These are phyloP conservation scores for Fusarium sp. DNA, from an alignment of 2,329 filamentous ascomycete species.

Conservation along the genomic window DNA sequence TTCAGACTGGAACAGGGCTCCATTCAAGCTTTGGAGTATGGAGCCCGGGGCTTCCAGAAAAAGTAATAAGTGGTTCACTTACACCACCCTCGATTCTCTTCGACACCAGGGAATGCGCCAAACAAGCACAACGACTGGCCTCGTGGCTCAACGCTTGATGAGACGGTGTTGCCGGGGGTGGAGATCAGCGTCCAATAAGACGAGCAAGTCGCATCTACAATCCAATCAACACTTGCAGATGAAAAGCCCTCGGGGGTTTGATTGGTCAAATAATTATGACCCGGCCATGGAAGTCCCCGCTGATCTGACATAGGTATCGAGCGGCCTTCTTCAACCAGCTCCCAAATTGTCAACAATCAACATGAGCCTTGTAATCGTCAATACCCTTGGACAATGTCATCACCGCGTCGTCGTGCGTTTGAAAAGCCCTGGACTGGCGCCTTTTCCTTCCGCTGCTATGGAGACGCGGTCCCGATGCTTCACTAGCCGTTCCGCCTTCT, in stretches of 20 bases:
- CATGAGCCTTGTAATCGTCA: slow-evolving; percentile 8
- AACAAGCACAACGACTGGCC: slow-evolving; percentile 11
- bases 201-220: slow-evolving; percentile 3
- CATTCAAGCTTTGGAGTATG: slow-evolving; percentile 39
- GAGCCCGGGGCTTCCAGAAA: slow-evolving; percentile 24
- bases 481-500: slow-evolving; percentile 20
- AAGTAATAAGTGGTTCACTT: slow-evolving; percentile 22
- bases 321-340: slow-evolving; percentile 13
- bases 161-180: slow-evolving; percentile 33
- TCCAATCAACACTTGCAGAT: slow-evolving; percentile 32
- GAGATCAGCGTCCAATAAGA: slow-evolving; percentile 24
- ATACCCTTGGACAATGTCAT: slow-evolving; percentile 18
- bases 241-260: slow-evolving; percentile 20
- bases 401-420: not conserved
- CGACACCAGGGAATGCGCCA: slow-evolving; percentile 19
- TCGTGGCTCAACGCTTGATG: slow-evolving; percentile 21
- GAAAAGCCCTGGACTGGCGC: not conserved
- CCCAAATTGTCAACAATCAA: slow-evolving; percentile 32
- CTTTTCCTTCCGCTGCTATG: slow-evolving; percentile 14
- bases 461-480: slow-evolving; percentile 18
- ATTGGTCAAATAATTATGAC: slow-evolving; percentile 26
- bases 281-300: slow-evolving; percentile 19
- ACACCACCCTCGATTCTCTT: slow-evolving; percentile 24
- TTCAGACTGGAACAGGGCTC: slow-evolving; percentile 25
- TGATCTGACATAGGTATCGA: slow-evolving; percentile 39